Percentiles rank a stretch among this genome's conserved stretches.
Conservation (phyloP, 208 protist species). For the Leishmania arabica region DNA sequence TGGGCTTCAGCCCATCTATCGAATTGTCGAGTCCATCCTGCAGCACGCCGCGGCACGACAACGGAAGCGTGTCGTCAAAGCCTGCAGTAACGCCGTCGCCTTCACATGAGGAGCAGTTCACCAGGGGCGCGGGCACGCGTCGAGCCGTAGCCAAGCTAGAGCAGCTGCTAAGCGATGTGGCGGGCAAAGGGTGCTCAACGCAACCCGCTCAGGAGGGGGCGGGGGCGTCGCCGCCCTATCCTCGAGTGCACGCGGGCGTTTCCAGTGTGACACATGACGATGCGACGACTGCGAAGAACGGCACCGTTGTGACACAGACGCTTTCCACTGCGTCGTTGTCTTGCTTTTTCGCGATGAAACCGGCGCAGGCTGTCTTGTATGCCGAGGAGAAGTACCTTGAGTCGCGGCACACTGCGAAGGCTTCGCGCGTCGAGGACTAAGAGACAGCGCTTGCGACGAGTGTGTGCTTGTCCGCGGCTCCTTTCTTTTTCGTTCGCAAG, state of each 20-base stretch:
- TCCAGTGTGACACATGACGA: background rate
- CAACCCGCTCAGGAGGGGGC: background rate
- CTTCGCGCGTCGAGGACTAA: background rate
- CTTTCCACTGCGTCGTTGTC: background rate
- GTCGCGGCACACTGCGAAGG: background rate
- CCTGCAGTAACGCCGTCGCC: background rate
- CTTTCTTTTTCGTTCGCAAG: background rate
- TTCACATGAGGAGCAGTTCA: background rate
- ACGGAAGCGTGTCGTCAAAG: background rate
- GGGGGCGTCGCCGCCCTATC: background rate
- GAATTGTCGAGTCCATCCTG: constrained; percentile 52
- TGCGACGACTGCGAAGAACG: background rate
- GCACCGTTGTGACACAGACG: background rate
- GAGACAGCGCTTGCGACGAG: background rate
- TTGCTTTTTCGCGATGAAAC: constrained; percentile 4
- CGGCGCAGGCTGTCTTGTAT: constrained; percentile 3
- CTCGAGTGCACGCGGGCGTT: background rate
- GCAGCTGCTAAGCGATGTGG: background rate
- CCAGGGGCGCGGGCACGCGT: background rate
- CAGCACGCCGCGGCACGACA: constrained; percentile 1
- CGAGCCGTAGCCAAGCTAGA: no score
- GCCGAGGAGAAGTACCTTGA: background rate
- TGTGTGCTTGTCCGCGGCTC: background rate
- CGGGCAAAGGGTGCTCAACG: background rate
- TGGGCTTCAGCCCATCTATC: constrained; percentile 12